phyloP scores from a whole-genome alignment of 768 basidiomycete species.

The Stropharia rugosoannulata region DNA sequence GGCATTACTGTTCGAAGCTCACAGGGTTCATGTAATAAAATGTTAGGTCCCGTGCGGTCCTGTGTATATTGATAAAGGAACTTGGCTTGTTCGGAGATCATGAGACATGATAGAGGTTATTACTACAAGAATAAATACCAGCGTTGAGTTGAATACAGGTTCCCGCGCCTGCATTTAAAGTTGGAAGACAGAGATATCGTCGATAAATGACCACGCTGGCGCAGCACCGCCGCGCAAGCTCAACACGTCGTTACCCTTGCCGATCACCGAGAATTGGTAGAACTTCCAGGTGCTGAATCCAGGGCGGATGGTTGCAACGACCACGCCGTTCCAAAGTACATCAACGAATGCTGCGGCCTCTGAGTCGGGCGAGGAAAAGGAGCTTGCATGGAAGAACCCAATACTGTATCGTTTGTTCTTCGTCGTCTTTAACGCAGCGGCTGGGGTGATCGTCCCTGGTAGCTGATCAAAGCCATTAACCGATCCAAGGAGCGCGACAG shows the following conservation, averaged over 20 bases:
- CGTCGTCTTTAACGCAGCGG: constrained; percentile 27
- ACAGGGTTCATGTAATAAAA: too few relatives aligned
- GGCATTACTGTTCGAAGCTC: too few relatives aligned
- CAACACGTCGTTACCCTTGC: constrained; percentile 30
- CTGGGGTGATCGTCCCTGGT: constrained; percentile 33
- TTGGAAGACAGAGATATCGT: constrained; percentile 32
- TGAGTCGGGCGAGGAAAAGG: constrained; percentile 27
- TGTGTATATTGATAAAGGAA: too few relatives aligned
- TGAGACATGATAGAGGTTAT: not conserved
- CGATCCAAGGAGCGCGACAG: constrained; percentile 39
- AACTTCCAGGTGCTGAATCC: constrained; percentile 36
- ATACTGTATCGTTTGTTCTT: constrained; percentile 34
- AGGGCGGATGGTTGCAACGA: constrained; percentile 27
- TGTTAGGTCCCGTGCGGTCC: too few relatives aligned
- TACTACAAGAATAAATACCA: not conserved
- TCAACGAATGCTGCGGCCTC: constrained; percentile 34
- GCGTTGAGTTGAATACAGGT: too few relatives aligned
- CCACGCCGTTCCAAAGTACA: constrained; percentile 39
- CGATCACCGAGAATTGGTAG: constrained; percentile 31
- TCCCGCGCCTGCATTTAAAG: not conserved
- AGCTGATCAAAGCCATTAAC: constrained; percentile 31
- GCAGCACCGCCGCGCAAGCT: constrained; percentile 39
- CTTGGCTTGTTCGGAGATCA: not conserved
- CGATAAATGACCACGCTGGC: constrained; percentile 46
- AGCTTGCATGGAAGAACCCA: constrained; percentile 37